These are phyloP conservation scores for Echites panduratus DNA, from an alignment of 257 asterid genomes.

Conservation along the genomic window DNA sequence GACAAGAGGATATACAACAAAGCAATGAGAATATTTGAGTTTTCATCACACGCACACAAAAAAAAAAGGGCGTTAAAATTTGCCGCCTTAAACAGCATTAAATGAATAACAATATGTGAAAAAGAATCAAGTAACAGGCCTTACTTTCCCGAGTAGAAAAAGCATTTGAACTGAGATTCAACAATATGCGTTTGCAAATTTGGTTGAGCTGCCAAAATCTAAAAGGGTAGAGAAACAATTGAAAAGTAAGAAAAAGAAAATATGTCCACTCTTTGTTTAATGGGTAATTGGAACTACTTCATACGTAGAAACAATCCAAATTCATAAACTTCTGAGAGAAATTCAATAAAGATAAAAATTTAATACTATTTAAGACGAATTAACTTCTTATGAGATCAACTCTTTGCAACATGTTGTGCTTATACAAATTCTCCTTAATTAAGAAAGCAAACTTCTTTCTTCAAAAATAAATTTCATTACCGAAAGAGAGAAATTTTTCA, in stretches of 20 bases:
- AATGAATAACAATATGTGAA: neutral
- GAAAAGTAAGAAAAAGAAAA: conserved; percentile 1
- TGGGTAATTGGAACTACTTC: neutral
- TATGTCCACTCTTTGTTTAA: neutral
- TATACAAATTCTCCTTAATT: neutral
- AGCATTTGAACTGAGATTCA: conserved; percentile 62
- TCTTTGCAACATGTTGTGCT: neutral
- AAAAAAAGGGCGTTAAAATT: neutral
- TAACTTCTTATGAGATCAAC: neutral
- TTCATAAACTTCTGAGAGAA: neutral
- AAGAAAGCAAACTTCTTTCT: neutral
- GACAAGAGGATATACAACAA: neutral
- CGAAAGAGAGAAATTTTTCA: neutral
- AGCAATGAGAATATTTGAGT: neutral
- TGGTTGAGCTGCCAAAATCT: conserved; percentile 64
- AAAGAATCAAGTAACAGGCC: conserved; percentile 20
- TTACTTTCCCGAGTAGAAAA: conserved; percentile 61
- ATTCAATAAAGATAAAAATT: neutral
- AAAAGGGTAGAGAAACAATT: conserved; percentile 8
- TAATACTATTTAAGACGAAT: neutral
- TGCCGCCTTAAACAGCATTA: neutral
- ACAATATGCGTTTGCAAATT: conserved; percentile 52
- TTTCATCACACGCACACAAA: neutral
- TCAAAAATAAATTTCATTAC: neutral
- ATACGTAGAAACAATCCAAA: neutral